phyloP scores from a whole-genome alignment of 2,329 filamentous ascomycete genomes.

The Epichloe coenophiala region DNA sequence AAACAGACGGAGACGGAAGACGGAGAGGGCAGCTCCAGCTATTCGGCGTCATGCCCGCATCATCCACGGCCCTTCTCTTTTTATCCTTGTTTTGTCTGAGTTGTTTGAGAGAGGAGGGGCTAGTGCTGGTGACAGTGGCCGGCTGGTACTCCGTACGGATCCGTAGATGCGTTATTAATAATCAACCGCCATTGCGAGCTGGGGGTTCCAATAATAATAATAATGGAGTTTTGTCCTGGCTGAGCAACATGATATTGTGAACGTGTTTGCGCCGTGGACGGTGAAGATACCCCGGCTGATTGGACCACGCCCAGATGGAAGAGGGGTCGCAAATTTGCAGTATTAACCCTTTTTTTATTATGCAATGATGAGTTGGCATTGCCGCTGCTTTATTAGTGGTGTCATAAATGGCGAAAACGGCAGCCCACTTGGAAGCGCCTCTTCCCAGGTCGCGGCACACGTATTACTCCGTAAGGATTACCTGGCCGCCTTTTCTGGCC shows the following conservation, averaged over 20 bases:
- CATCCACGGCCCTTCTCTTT: neutral
- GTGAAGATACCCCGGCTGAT: conserved; percentile 13
- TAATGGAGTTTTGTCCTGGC: neutral
- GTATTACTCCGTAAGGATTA: neutral
- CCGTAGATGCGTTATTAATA: conserved; percentile 4
- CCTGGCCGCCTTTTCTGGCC: conserved; percentile 7
- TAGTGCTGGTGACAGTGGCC: conserved; percentile 3
- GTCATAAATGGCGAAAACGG: conserved; percentile 12
- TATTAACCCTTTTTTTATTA: conserved; percentile 28
- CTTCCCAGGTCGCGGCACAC: conserved; percentile 1
- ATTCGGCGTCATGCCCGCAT: neutral
- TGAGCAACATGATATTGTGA: conserved; percentile 2
- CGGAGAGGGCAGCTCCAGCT: neutral
- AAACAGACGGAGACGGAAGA: neutral
- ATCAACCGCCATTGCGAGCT: conserved; percentile 6
- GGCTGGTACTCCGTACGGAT: neutral
- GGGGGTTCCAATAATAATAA: neutral
- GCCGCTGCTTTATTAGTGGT: conserved; percentile 19
- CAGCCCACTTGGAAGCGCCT: conserved; percentile 3
- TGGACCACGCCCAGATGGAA: conserved; percentile 6
- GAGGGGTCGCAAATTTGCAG: conserved; percentile 5
- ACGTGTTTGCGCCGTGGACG: conserved; percentile 6
- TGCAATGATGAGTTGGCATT: conserved; percentile 71
- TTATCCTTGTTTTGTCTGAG: neutral
- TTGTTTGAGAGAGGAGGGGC: conserved; percentile 1